Evolutionary conservation across 805 yeast genomes (phyloP), one percentile per base, ranked within the genome.

Genomic region (Metschnikowia borealis): DNA sequence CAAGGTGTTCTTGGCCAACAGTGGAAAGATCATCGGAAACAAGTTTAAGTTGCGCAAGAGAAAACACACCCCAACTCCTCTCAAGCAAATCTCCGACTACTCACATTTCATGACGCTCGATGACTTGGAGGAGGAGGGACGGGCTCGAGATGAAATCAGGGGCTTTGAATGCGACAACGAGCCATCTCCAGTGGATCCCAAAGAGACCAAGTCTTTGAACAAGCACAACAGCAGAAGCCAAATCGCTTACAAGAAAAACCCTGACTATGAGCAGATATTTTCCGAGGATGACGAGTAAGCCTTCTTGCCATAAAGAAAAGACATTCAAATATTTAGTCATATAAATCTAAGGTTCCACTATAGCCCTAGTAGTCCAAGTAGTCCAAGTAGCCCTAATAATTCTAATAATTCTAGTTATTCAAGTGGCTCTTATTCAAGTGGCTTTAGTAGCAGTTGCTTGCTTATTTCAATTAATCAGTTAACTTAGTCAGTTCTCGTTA

Each of bases 1-100:
- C 36, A 82, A 77, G 61, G 73, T 83, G 1, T 65, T 85, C 18
- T 57, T 85, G 48, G 73, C 73, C 42, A 89, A 86, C 58, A 78
- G 91, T 0, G 97, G 96, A 3, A 82, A 84, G 51, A 79, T 92
- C 46, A 62, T 91, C 34, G 83, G 86, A n/a, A 89, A 89, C 62
- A 89, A 88, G 66, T 69, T 92, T 50, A 75, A 71, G 55, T 40
- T 52, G 8, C 71, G 68, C 36, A 78, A 72, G 57, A 60, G 68
- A 46, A 54, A 53, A 8, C 48, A 51, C 20, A 47, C 53, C 0
- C 41, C 55, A 6, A 65, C 65, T 41, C 78, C 77, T 10, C 63
- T 75, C 55, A 66, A 68, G 50, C 78, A 73, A 50, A 66, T 74
- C 8, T 62, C 68, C 0, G 68, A 73, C 51, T 74, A 73, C 54